Base-by-base conservation (phyloP, 2,329 filamentous ascomycete species). In the Didymosphaeria variabile region DNA sequence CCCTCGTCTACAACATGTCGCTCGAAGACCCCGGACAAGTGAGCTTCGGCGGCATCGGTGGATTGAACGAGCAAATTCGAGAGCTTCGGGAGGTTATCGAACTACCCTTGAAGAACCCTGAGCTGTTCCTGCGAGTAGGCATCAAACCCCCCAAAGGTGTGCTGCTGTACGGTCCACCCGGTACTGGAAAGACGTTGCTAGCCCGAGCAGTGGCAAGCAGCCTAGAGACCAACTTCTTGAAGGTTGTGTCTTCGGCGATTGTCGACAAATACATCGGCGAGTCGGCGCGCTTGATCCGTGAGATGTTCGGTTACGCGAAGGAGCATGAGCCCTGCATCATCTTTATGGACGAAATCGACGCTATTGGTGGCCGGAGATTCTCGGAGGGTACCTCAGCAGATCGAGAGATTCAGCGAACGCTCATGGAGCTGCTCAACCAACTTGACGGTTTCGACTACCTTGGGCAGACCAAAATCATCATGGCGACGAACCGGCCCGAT, bases 261-360 rank as follows among this genome's bases (percentile, higher is more conserved):
- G 95, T 99, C 65, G 96, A 99, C 85, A 99, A 99, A 81, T 99
- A 99, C 78, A 99, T 99, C 67, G 95, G 95, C 80, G 95, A 99
- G 82, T 99, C 95, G 12, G 95, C 95, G 40, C 91, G 96, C 68
- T 85, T 99, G 68, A 99, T 99, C 75, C 90, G 95, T 79, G 95
- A 99, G 81, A 99, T 99, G 96, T 99, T 99, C 76, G 96, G 95
- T 60, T 99, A 99, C 76, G 95, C 96, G 73, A 98, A 97, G 82
- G 96, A 99, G 79, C 95, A 99, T 79, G 95, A 99, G 81, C 95
- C 95, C 42, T 99, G 95, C 80, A 99, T 99, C 80, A 99, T 99
- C 82, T 99, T 99, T 87, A 99, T 99, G 95, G 96, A 99, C 85
- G 95, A 99, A 82, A 99, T 99, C 77, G 95, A 99, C 77, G 95